Base-by-base conservation (phyloP, 345 rosid species). In the Ceriops zippeliana region DNA sequence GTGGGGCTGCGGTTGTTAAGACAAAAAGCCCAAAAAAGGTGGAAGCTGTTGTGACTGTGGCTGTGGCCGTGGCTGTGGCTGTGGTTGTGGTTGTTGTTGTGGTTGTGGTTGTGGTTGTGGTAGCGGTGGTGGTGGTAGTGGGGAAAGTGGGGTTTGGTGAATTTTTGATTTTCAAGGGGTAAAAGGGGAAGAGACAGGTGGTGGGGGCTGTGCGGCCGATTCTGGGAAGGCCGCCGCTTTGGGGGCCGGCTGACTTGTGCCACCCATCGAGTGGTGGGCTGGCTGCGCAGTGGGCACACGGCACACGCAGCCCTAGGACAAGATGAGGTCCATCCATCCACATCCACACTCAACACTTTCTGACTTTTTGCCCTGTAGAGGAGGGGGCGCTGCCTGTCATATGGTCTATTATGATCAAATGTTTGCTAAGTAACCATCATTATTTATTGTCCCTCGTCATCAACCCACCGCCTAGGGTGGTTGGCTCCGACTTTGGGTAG, bases 131-230 rank as follows among this genome's bases (percentile, higher is more conserved):
- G 70, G 77, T 57, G 69, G 80, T 26, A 79, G 73, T 64, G 71
- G 76, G 61, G 76, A 47, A 59, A 70, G 81, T 72, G 82, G 85
- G 74, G 76, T 71, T 74, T 63, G 86, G 75, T 61, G 85, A 59
- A 83, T 82, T 82, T 81, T 78, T 34, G 1, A 34, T 62, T 71
- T 17, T 47, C 19, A 22, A 47, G 64, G 60, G 70, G 61, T 21
- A 22, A 24, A 28, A 20, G 24, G 47, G 51, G 62, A 7, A 34
- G 37, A 35, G 49, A 11, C 2, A 0, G 65, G 71, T 5, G 54
- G 9, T 21, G 49, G 67, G 60, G 83, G 62, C 75, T 61, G 78
- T 80, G 83, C 84, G 86, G 96, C 83, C 85, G 86, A 75, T 76
- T 63, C 64, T 64, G 69, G 63, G 75, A 71, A 56, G 61, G 71